Conservation (phyloP, 805 yeast species). For the Huiozyma naganishii region DNA sequence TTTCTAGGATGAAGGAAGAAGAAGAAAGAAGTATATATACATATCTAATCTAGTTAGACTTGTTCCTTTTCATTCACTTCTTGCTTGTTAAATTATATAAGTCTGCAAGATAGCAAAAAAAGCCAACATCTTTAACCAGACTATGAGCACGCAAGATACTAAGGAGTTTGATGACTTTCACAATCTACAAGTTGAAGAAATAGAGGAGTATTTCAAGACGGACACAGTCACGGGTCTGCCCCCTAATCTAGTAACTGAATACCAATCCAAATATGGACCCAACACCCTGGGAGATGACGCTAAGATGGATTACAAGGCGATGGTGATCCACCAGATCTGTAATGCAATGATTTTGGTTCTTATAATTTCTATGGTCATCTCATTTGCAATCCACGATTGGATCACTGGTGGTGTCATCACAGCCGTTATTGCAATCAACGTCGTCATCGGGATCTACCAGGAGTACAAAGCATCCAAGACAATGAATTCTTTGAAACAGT, state of each 20-base stretch:
- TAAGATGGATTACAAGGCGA: conserved; percentile 56
- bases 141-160: background rate
- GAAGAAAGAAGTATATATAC: too few species aligned
- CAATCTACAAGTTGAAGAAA: conserved; percentile 1
- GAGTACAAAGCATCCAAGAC: conserved; percentile 94
- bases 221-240: conserved; percentile 51
- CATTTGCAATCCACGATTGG: conserved; percentile 83
- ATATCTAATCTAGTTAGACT: too few species aligned
- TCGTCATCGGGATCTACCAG: conserved; percentile 89
- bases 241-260: conserved; percentile 51
- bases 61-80: too few species aligned
- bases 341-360: conserved; percentile 85
- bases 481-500: conserved; percentile 78
- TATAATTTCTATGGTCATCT: conserved; percentile 77
- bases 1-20: too few species aligned
- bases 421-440: conserved; percentile 82
- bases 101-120: too few species aligned
- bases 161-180: conserved; percentile 1
- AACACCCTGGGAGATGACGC: conserved; percentile 78
- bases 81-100: too few species aligned
- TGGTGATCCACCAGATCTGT: conserved; percentile 71
- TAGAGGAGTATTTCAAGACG: background rate
- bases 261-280: conserved; percentile 63
- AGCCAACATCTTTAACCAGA: too few species aligned
- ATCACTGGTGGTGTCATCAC: conserved; percentile 92